phyloP scores from a whole-genome alignment of 2,329 filamentous ascomycete genomes.

The Aspergillus candidus region DNA sequence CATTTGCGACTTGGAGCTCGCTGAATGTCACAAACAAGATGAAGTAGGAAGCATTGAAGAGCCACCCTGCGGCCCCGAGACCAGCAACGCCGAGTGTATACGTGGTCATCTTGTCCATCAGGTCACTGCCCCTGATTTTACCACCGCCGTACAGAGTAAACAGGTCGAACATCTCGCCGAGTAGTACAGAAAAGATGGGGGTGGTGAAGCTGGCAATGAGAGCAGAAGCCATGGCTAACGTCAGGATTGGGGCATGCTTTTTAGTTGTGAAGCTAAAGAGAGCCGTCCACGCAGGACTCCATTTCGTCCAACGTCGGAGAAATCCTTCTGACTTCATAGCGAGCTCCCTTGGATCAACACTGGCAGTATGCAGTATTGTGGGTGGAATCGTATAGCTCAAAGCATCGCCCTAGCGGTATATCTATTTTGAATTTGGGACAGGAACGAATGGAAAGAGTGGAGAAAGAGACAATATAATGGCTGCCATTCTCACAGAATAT shows the following conservation, averaged over 20 bases:
- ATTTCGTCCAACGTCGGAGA: neutral
- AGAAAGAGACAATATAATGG: too few relatives aligned
- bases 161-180: constrained; percentile 68
- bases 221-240: constrained; percentile 52
- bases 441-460: too few relatives aligned
- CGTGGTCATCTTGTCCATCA: constrained; percentile 52
- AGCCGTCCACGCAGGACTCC: constrained; percentile 40
- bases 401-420: too few relatives aligned
- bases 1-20: constrained; percentile 67
- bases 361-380: constrained; percentile 12
- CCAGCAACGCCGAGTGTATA: constrained; percentile 59
- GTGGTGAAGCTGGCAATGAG: constrained; percentile 56
- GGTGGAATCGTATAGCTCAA: neutral
- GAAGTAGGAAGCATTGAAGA: constrained; percentile 62
- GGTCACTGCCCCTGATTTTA: constrained; percentile 41
- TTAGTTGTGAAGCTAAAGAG: constrained; percentile 69
- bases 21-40: constrained; percentile 70
- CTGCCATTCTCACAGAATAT: too few relatives aligned
- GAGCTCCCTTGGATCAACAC: too few relatives aligned
- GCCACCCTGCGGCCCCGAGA: constrained; percentile 60
- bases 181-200: constrained; percentile 61
- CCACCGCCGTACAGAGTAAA: constrained; percentile 62
- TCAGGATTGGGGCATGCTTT: constrained; percentile 52
- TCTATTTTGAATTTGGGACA: too few relatives aligned
- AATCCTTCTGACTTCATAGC: too few relatives aligned